phyloP scores from a whole-genome alignment of 2,329 filamentous ascomycete genomes.

The Ophiocordyceps sinensis region DNA sequence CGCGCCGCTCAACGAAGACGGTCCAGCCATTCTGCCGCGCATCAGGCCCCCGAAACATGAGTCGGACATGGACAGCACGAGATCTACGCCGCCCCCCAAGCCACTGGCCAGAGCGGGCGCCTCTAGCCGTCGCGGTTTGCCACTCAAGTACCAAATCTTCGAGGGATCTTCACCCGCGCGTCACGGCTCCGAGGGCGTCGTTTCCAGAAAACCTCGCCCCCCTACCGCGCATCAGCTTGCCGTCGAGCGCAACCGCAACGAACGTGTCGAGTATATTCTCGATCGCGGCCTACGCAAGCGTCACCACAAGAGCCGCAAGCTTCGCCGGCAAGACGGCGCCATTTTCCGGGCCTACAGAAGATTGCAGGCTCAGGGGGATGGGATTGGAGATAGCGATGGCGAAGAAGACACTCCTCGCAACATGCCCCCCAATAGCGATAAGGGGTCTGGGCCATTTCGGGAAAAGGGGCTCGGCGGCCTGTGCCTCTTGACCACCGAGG shows the following conservation, averaged over 20 bases:
- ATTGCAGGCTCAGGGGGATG: slow-evolving; percentile 38
- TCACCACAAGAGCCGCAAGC: slow-evolving; percentile 48
- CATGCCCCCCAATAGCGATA: slow-evolving; percentile 13
- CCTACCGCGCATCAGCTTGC: slow-evolving; percentile 72
- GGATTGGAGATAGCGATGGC: slow-evolving; percentile 48
- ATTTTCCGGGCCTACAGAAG: slow-evolving; percentile 54
- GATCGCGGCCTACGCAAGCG: slow-evolving; percentile 56
- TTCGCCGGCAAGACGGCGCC: slow-evolving; percentile 48
- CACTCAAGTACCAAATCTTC: slow-evolving; percentile 45
- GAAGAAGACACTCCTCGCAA: slow-evolving; percentile 30
- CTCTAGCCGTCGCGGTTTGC: slow-evolving; percentile 9
- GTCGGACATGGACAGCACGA: slow-evolving; percentile 29
- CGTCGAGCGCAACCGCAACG: slow-evolving; percentile 62
- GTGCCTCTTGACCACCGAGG: slow-evolving; percentile 44
- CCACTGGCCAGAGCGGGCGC: slow-evolving; percentile 11
- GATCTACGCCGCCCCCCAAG: slow-evolving; percentile 27
- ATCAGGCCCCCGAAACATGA: slow-evolving; percentile 49
- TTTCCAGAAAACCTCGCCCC: slow-evolving; percentile 51
- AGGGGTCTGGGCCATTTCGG: slow-evolving; percentile 26
- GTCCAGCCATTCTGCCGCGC: slow-evolving; percentile 44
- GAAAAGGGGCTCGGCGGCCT: slow-evolving; percentile 50
- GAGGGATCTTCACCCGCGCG: slow-evolving; percentile 47
- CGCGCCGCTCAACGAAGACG: slow-evolving; percentile 31
- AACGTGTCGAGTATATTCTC: slow-evolving; percentile 70
- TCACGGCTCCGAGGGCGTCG: slow-evolving; percentile 38